Base-by-base conservation (phyloP, 768 basidiomycete species). In the Fibroporia radiculosa region DNA sequence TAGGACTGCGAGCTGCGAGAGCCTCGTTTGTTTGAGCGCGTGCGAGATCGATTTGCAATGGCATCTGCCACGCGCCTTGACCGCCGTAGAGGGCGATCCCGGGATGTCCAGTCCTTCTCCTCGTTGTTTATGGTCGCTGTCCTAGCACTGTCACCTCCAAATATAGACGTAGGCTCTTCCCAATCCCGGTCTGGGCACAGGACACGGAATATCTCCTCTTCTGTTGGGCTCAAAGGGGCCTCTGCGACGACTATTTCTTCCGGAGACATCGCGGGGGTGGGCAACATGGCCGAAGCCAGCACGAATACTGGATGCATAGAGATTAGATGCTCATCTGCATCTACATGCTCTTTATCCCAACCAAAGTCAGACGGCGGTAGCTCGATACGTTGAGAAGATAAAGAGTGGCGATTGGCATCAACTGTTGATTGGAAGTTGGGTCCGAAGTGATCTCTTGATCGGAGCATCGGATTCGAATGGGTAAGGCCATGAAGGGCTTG, bases 11-110 rank as follows among this genome's bases (percentile, higher is more conserved):
- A 53, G 46, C 52, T 56, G 31, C 59, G 55, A 26, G 60, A 56
- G 10, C 53, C 52, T 36, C 71, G 69, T 49, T 69, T 62, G 47
- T 66, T 63, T 29, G 66, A 65, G 31, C 69, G 66, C 39, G 68
- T 66, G 29, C 71, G 71, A 25, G 72, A 63, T 33, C 74, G 70
- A 6, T 73, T 72, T 37, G 73, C 73, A 34, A 69, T 65, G 14
- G 77, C 75, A 47, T 76, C 70, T 24, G 82, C 81, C 18, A 84
- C 82, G 36, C 84, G 69, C 64, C 78, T 82, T 48, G 84, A 87
- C 48, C 82, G 70, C 23, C 80, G 67, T 42, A 80, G 55, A 0
- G 74, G 71, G 34, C 64, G 66, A 31, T 66, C 67, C 6, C 47
- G 56, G n/a, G 27, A 39, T 56, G 56, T 35, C 52, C 12, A 13